Evolutionary conservation across 2,329 filamentous ascomycete genomes (phyloP).

Genomic region (Sclerotinia sclerotiorum): DNA sequence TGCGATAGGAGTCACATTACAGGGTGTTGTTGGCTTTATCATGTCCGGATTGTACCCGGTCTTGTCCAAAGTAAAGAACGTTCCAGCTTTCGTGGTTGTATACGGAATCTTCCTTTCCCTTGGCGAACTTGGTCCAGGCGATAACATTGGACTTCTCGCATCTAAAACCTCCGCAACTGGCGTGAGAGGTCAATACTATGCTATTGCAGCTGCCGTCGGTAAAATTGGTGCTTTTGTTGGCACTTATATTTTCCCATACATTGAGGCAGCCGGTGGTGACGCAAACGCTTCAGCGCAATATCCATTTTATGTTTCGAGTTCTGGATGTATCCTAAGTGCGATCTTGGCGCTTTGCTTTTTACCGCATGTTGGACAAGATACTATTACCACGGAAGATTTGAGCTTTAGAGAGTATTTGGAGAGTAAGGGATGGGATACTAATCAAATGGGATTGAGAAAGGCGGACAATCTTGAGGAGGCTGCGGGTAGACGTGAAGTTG

Average conservation of each 20-base stretch:
- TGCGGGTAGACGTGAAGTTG: neutral
- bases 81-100: constrained; percentile 75
- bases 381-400: constrained; percentile 74
- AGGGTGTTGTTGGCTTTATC: constrained; percentile 80
- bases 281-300: constrained; percentile 70
- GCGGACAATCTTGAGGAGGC: constrained; percentile 27
- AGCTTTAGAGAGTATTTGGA: constrained; percentile 74
- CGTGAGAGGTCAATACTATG: constrained; percentile 77
- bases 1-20: constrained; percentile 65
- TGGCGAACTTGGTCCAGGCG: constrained; percentile 80
- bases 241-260: constrained; percentile 76
- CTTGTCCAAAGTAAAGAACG: constrained; percentile 64
- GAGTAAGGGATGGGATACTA: constrained; percentile 73
- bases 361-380: constrained; percentile 81
- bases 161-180: constrained; percentile 86
- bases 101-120: constrained; percentile 77
- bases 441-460: constrained; percentile 49
- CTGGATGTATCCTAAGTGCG: constrained; percentile 74
- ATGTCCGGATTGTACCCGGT: constrained; percentile 78
- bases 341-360: constrained; percentile 64
- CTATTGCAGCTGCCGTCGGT: constrained; percentile 69
- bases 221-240: constrained; percentile 85
- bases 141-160: constrained; percentile 86
- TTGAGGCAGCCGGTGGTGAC: constrained; percentile 59
- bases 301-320: constrained; percentile 83